Evolutionary conservation across 2,329 filamentous ascomycete species (phyloP).

Genomic region (Aspergillus candidus): DNA sequence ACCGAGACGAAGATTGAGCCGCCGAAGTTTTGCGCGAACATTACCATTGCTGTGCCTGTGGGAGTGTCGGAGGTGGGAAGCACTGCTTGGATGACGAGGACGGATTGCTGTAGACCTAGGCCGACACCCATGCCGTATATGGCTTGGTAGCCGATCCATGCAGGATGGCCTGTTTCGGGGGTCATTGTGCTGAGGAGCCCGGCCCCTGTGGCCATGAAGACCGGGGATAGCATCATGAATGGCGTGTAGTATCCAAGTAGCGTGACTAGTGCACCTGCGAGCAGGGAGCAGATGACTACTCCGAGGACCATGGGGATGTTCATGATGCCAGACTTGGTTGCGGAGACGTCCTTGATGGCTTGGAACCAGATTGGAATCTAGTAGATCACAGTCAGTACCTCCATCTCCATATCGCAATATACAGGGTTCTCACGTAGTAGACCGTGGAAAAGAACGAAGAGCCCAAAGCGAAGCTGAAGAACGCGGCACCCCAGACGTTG

Average conservation of each 20-base stretch:
- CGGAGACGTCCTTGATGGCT: conserved; percentile 30
- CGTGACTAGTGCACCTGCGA: conserved; percentile 27
- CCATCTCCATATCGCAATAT: not conserved
- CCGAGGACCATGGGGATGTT: conserved; percentile 30
- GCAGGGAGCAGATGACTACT: conserved; percentile 26
- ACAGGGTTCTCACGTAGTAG: conserved; percentile 34
- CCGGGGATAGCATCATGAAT: conserved; percentile 31
- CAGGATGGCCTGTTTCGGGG: conserved; percentile 23
- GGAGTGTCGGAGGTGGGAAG: conserved; percentile 29
- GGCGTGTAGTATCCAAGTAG: conserved; percentile 36
- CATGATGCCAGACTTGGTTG: conserved; percentile 35
- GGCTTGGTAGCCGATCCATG: conserved; percentile 38
- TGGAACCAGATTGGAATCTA: conserved; percentile 43
- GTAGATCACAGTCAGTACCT: not conserved
- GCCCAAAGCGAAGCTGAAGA: conserved; percentile 39
- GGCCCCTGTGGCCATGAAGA: conserved; percentile 29
- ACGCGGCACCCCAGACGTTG: conserved; percentile 36
- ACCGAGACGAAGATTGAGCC: conserved; percentile 31
- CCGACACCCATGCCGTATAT: conserved; percentile 33
- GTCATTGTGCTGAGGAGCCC: conserved; percentile 33
- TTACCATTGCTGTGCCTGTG: conserved; percentile 29
- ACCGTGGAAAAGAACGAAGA: conserved; percentile 39
- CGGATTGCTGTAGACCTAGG: conserved; percentile 31
- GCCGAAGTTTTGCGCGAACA: conserved; percentile 34
- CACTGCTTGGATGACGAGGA: conserved; percentile 31